Base-by-base conservation (phyloP, 2,329 filamentous ascomycete species). In the Diaporthe destruens region DNA sequence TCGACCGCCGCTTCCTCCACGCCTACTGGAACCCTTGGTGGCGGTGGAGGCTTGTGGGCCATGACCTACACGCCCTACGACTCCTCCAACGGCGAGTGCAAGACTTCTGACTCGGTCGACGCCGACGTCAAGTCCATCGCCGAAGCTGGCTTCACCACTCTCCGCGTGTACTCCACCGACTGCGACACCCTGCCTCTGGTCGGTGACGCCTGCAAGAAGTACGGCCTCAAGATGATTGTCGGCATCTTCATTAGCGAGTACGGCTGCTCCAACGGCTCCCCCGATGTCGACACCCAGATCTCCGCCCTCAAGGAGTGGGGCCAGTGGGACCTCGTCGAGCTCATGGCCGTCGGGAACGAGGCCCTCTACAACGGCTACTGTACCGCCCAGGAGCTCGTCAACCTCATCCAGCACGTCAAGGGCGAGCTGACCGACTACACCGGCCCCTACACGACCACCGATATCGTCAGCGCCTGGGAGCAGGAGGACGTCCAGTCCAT, bases 121-220 rank as follows among this genome's bases (percentile, higher is more conserved):
- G 70, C 78, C 32, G 92, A 95, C 76, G 87, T 96, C 76, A 81
- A 82, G 51, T 77, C 82, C 73, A 92, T 96, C 80, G 88, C 90
- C 79, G 65, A 77, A 69, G 88, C 89, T 76, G 93, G 93, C 74
- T 94, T 95, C 89, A 84, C 83, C 75, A 85, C 88, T 65, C 82
- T 96, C 81, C 95, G 96, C 82, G 87, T 96, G 81, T 98, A 98
- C 90, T 94, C 92, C 76, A 95, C 95, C 77, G 95, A 98, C 89
- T 98, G 96, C 88, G 87, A 89, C 83, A 92, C 92, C 71, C 92
- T 97, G 74, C 84, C 91, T 80, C 91, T 89, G 83, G 91, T 98
- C 72, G 94, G 94, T 75, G 83, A 84, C 55, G 93, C 94, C 73
- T 91, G 88, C 84, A 83, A 88, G 79, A 82, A 88, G 77, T 80